Evolutionary conservation across 345 rosid species (phyloP).

Genomic region (Eucalyptus erythrocorys): DNA sequence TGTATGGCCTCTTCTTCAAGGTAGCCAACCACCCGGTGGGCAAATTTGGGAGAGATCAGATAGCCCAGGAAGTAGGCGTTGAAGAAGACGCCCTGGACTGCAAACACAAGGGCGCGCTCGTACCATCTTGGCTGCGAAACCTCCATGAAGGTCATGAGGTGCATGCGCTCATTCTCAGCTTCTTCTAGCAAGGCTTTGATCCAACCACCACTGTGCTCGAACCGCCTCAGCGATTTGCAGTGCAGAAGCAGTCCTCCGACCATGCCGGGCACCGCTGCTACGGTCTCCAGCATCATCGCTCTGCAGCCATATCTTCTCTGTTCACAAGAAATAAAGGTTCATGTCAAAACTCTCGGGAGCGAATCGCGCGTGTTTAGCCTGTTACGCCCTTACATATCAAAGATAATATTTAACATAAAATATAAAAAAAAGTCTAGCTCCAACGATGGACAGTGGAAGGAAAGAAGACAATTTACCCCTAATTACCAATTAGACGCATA

Average conservation of each 20-base stretch:
- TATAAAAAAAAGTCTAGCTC: not conserved
- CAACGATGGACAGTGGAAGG: not conserved
- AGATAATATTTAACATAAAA: not conserved
- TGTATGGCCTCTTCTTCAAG: conserved; percentile 83
- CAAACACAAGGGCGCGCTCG: conserved; percentile 56
- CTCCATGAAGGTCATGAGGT: conserved; percentile 88
- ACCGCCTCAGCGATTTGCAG: conserved; percentile 57
- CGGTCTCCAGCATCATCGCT: conserved; percentile 89
- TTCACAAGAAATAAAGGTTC: not conserved
- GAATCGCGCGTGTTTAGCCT: not conserved
- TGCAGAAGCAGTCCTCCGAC: conserved; percentile 75
- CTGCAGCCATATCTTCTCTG: conserved; percentile 68
- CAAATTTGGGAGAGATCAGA: conserved; percentile 59
- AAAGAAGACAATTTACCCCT: not conserved
- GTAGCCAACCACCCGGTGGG: conserved; percentile 74
- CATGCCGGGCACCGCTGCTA: conserved; percentile 84
- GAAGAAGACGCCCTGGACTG: conserved; percentile 73
- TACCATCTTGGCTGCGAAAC: conserved; percentile 65
- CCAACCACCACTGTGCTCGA: conserved; percentile 86
- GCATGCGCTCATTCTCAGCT: conserved; percentile 90
- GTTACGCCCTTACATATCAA: not conserved
- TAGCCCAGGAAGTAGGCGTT: conserved; percentile 70
- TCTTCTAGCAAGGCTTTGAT: conserved; percentile 68
- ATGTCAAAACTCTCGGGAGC: not conserved
- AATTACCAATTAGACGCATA: not conserved